Evolutionary conservation across 345 rosid genomes (phyloP), one percentile per base, ranked within the genome.

Genomic region (Rhizophora mangle): DNA sequence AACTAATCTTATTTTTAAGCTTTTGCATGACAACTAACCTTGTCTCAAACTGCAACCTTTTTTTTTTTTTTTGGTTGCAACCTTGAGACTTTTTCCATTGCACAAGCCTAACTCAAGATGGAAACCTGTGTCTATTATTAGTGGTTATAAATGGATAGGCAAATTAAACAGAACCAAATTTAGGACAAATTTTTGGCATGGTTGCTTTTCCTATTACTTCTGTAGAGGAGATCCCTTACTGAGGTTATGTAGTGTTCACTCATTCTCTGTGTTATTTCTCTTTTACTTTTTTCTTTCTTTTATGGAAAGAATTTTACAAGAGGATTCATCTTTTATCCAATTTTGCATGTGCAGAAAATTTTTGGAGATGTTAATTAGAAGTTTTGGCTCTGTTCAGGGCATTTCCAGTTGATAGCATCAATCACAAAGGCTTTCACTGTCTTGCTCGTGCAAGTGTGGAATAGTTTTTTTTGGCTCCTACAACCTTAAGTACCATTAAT

Each of bases 351-450:
- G 47, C 60, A 24, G 51, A 46, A 47, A 51, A 8, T 65, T 47
- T 47, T 36, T 54, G 27, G 43, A 55, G 36, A 26, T 56, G 16
- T 13, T 64, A 43, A 57, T 49, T 61, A 20, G 8, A 57, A 62
- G n/a, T 53, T 61, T 52, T 65, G 64, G 47, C 71, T 60, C 22
- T 62, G 22, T 54, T 26, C 60, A 64, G 78, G 77, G 55, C 0
- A 47, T 72, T 59, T 53, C 69, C 61, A 56, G 63, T 56, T 64
- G 65, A 8, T 32, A 62, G 59, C 63, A 43, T 54, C 39, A 43
- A 65, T 62, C 58, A 55, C 31, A 58, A 62, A 64, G 70, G 34
- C 59, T 72, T 66, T 55, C 19, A 53, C 6, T 11, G 11, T 55
- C 59, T 64, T 37, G 21, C 20, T 70, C 47, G 24, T 56, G 27